A percentile compares a stretch with the other conserved stretches of the same genome.
Conservation (phyloP, 257 asterid genomes). For the Solanum tarijense region DNA sequence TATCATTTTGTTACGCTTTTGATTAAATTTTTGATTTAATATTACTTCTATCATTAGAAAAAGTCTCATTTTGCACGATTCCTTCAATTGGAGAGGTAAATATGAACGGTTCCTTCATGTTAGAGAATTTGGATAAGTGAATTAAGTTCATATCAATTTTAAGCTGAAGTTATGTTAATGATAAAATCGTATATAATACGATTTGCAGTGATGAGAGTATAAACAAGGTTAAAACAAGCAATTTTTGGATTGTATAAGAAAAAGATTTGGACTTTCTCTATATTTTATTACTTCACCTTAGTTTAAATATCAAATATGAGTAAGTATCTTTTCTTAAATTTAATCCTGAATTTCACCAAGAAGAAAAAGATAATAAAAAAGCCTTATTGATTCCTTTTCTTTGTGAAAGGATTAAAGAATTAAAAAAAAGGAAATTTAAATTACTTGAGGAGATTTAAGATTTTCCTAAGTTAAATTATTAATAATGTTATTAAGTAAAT, state of each 20-base stretch:
- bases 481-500: neutral
- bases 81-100: neutral
- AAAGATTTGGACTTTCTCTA: neutral
- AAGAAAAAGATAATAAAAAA: neutral
- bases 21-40: no score
- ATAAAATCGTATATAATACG: neutral
- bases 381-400: neutral
- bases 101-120: neutral
- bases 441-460: neutral
- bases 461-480: neutral
- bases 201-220: neutral
- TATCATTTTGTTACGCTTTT: no score
- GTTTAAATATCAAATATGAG: neutral
- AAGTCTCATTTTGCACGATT: neutral
- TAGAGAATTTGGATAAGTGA: no score
- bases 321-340: no score
- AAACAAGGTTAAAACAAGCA: neutral
- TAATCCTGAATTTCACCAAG: neutral
- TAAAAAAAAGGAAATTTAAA: neutral
- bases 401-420: neutral
- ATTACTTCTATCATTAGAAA: neutral
- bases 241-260: neutral
- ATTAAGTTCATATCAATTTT: no score
- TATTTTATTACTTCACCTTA: neutral
- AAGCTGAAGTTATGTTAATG: no score